Evolutionary conservation across 495 filamentous ascomycete genomes (phyloP).

Genomic region (Cudoniella acicularis): DNA sequence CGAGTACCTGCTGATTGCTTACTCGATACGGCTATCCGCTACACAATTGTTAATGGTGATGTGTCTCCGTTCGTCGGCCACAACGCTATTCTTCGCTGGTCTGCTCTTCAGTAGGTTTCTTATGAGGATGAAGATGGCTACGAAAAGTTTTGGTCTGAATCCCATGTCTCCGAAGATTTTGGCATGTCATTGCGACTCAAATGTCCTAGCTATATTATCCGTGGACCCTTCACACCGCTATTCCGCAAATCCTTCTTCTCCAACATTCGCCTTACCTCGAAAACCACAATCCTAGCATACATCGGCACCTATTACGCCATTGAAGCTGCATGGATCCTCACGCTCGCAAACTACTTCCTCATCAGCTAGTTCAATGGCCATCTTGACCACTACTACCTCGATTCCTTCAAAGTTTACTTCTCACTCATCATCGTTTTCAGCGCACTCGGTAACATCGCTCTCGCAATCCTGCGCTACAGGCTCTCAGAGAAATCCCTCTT

Average conservation of each 20-base stretch:
- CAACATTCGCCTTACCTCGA: conserved; percentile 58
- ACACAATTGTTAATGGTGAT: conserved; percentile 76
- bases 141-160: conserved; percentile 82
- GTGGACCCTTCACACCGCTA: conserved; percentile 62
- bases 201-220: conserved; percentile 56
- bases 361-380: conserved; percentile 48
- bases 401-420: conserved; percentile 49
- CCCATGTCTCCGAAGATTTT: conserved; percentile 79
- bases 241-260: conserved; percentile 58
- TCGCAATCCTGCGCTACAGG: conserved; percentile 22
- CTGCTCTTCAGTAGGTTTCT: conserved; percentile 70
- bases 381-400: conserved; percentile 51
- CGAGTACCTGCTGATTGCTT: conserved; percentile 71
- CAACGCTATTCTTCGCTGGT: conserved; percentile 78
- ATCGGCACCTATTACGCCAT: conserved; percentile 76
- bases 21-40: conserved; percentile 71
- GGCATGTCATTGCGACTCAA: conserved; percentile 82
- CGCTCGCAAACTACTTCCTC: conserved; percentile 57
- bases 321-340: conserved; percentile 61
- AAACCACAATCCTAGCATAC: conserved; percentile 69
- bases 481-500: conserved; percentile 16
- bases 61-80: conserved; percentile 79
- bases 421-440: conserved; percentile 46
- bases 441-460: conserved; percentile 28
- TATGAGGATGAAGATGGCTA: conserved; percentile 65